These are phyloP conservation scores for Gaeumannomyces sp. DNA, from an alignment of 2,329 filamentous ascomycete species.

Conservation along the genomic window DNA sequence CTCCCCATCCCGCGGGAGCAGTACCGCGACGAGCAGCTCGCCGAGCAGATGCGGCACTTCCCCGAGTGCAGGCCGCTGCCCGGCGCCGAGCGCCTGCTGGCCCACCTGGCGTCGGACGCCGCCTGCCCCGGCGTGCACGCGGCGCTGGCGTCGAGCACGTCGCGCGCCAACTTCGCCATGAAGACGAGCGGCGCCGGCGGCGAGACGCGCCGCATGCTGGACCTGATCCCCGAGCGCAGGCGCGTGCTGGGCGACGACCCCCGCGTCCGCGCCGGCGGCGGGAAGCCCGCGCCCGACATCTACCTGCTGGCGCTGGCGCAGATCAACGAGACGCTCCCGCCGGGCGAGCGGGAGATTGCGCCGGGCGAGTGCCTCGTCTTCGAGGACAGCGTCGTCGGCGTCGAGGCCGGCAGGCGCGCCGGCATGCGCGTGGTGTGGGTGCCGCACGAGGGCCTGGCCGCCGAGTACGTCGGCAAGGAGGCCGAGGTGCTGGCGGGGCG, in stretches of 20 bases:
- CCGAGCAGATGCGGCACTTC: conserved; percentile 23
- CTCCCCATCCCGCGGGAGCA: conserved; percentile 52
- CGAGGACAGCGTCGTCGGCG: conserved; percentile 56
- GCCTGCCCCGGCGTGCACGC: conserved; percentile 39
- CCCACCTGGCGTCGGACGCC: conserved; percentile 29
- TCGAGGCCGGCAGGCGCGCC: conserved; percentile 63
- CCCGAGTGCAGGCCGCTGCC: conserved; percentile 50
- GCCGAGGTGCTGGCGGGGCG: conserved; percentile 26
- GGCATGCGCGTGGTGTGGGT: conserved; percentile 71
- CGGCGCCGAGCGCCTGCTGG: conserved; percentile 52
- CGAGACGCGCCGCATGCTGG: conserved; percentile 22
- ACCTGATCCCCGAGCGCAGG: conserved; percentile 44
- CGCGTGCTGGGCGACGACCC: conserved; percentile 60
- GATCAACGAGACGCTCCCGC: conserved; percentile 51
- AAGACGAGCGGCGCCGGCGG: conserved; percentile 41
- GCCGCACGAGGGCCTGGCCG: conserved; percentile 53
- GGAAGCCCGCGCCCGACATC: conserved; percentile 69
- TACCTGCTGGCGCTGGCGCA: conserved; percentile 61
- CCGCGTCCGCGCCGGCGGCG: conserved; percentile 53
- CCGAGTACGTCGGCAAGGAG: conserved; percentile 26
- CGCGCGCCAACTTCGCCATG: conserved; percentile 50
- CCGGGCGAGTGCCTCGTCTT: conserved; percentile 52
- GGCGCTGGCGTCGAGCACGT: conserved; percentile 61
- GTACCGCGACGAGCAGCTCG: conserved; percentile 24
- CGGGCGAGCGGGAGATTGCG: conserved; percentile 41